Evolutionary conservation across 176 grass and related monocot species (phyloP), one percentile per base, ranked within the genome.

Genomic region (Neostapfia colusana): DNA sequence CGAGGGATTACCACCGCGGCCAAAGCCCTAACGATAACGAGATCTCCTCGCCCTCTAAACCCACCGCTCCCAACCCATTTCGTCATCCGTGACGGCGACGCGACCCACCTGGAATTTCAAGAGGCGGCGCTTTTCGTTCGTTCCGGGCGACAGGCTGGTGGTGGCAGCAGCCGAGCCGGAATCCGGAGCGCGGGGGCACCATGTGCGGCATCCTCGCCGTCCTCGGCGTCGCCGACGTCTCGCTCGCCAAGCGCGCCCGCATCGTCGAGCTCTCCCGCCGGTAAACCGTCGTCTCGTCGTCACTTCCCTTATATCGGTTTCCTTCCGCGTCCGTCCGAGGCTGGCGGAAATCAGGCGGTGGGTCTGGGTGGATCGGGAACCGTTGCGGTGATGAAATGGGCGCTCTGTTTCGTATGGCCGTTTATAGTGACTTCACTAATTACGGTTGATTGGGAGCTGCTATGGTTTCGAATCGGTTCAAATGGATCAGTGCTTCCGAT

Each of bases 181-280:
- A 25, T 10, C n/a, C 53, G 45, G 54, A 68, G 75, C 37, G 23
- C 37, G 23, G 49, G 59, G 59, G 17, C 28, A 79, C 93, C 87
- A 98, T 98, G 95, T 94, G 95, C 70, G 95, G 95, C 81, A 98
- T 98, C 84, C 89, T 99, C 77, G 89, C 95, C 11, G 91, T 99
- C 34, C 87, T 99, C 80, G 87, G 91, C 67, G 87, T 93, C 91
- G 87, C 85, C 73, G 91, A 92, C 39, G 75, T 87, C 85, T 92
- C 95, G 58, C 91, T 92, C 67, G 76, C 89, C 74, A 95, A 83
- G 87, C 87, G 89, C 73, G 83, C 95, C 12, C 91, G 89, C 79
- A 92, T 99, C 89, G 92, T 99, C 74, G 89, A 99, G 74, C 89
- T 95, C 73, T 99, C 95, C 26, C 85, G 91, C 80, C 87, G 92